A percentile compares a stretch with the other conserved stretches of the same genome.
Conservation (phyloP, 2,329 filamentous ascomycete genomes). For the Microsporum audouinii region DNA sequence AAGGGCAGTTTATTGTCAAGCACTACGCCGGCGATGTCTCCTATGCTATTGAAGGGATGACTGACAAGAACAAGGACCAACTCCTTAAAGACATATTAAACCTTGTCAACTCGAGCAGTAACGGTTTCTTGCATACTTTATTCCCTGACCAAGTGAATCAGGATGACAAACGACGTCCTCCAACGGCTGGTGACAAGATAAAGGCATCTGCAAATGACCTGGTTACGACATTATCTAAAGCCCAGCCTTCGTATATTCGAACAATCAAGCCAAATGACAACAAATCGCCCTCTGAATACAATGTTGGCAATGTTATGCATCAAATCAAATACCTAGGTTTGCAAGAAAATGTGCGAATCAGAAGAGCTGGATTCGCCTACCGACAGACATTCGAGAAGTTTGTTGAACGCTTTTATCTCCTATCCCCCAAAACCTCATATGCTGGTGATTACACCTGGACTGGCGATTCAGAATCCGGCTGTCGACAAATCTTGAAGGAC, state of each 20-base stretch:
- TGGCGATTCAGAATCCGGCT: constrained; percentile 74
- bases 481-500: constrained; percentile 87
- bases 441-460: constrained; percentile 96
- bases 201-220: constrained; percentile 88
- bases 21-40: constrained; percentile 96
- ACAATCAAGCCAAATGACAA: constrained; percentile 99
- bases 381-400: constrained; percentile 97
- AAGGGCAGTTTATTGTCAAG: constrained; percentile 96
- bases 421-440: constrained; percentile 90
- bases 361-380: constrained; percentile 90
- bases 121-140: constrained; percentile 72
- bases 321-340: constrained; percentile 98
- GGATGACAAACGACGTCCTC: constrained; percentile 87
- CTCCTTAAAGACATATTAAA: constrained; percentile 87
- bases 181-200: constrained; percentile 93
- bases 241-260: constrained; percentile 91
- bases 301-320: constrained; percentile 81
- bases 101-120: constrained; percentile 70
- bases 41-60: constrained; percentile 92
- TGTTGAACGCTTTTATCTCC: constrained; percentile 88
- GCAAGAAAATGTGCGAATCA: constrained; percentile 98
- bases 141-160: constrained; percentile 92
- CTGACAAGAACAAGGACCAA: constrained; percentile 98
- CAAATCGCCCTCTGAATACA: constrained; percentile 90
- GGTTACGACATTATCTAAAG: constrained; percentile 92